Evolutionary conservation across 352 stramenopile genomes (phyloP), one percentile per base, ranked within the genome.

Genomic region (Phytophthora quininea): DNA sequence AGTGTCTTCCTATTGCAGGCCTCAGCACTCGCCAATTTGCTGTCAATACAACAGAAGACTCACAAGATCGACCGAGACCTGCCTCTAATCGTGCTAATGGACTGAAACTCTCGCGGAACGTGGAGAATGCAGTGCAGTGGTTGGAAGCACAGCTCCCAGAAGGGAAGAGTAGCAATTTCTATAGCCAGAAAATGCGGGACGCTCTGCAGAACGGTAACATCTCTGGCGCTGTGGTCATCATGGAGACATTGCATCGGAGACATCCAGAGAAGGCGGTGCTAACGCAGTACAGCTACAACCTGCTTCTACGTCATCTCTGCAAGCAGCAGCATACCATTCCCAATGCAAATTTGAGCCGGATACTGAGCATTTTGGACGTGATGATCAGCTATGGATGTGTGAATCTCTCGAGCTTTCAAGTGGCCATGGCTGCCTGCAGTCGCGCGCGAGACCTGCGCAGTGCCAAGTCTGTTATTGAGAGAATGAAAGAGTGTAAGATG

Each of bases 351-450:
- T 19, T 89, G 30, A 70, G 61, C n/a, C 73, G 67, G 5, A 82
- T 83, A 52, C 53, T 94, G 32, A 31, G 51, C 37, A 46, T 94
- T 3, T 51, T 94, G 15, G 71, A 90, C 37, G 62, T 76, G 7
- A 88, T 94, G 76, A 59, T 79, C 32, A 47, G 32, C 15, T 64
- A 73, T 38, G 46, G 73, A 3, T 75, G 79, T 37, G 80, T 76
- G 9, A 74, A 77, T 35, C 58, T 71, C 30, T 73, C 77, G 42
- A 89, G 78, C 56, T 92, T 92, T 54, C 79, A 94, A 62, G 86
- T 86, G 14, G 82, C 67, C n/a, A 78, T 94, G 38, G 84, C 84
- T 56, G 82, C 77, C 33, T 94, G 84, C 55, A 88, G 83, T 55
- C 75, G 77, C 8, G 61, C 62, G 7, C 62, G 77, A 8, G 67